Percentiles rank a stretch among this genome's conserved stretches.
Evolutionary conservation across 805 yeast genomes (phyloP).

Genomic region (Pachysolen tannophilus): DNA sequence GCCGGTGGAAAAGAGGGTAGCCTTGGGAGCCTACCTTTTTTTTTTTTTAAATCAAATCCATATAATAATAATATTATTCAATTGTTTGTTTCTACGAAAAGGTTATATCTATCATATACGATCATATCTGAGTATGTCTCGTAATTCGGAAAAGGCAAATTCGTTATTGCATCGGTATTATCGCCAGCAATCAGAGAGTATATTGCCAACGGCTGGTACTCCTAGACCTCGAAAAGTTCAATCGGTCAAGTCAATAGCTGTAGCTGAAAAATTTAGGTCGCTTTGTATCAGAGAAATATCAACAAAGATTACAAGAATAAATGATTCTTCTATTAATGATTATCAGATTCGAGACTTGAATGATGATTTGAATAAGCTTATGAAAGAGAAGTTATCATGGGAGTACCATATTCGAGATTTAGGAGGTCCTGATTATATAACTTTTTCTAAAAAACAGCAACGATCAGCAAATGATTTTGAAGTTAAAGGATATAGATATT

Average conservation of each 20-base stretch:
- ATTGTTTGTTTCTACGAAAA: too few species aligned
- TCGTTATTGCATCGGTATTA: conserved; percentile 60
- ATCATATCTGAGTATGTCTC: too few species aligned
- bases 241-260: conserved; percentile 44
- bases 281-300: conserved; percentile 59
- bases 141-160: conserved; percentile 72
- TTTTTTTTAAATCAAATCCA: too few species aligned
- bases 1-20: too few species aligned
- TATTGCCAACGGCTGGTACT: conserved; percentile 21
- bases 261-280: conserved; percentile 65
- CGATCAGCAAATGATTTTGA: conserved; percentile 14
- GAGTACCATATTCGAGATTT: conserved; percentile 61
- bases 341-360: conserved; percentile 63
- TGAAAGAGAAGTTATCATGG: conserved; percentile 70
- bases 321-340: conserved; percentile 52
- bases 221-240: conserved; percentile 56
- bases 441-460: conserved; percentile 11
- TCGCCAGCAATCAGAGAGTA: conserved; percentile 45
- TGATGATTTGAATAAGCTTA: conserved; percentile 59
- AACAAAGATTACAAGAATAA: conserved; percentile 49
- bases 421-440: conserved; percentile 66
- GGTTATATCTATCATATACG: too few species aligned
- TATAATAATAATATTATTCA: too few species aligned
- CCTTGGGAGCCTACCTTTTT: too few species aligned
- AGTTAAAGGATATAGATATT: conserved; percentile 58